These are phyloP conservation scores for Dothistroma septosporum DNA, from an alignment of 2,329 filamentous ascomycete genomes.

Conservation along the genomic window DNA sequence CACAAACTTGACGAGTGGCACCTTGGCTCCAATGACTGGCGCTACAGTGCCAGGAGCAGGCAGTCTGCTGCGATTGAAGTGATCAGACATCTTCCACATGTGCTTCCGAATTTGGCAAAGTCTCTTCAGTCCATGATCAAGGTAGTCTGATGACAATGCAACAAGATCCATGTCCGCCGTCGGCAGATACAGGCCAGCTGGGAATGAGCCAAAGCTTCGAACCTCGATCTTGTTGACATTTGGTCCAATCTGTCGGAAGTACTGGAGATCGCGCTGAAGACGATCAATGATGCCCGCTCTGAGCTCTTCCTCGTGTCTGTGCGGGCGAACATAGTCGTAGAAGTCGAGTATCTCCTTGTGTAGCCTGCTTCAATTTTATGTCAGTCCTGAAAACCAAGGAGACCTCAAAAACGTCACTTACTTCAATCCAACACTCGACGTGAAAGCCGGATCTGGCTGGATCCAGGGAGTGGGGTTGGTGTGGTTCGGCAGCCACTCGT, in stretches of 20 bases:
- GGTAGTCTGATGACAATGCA: constrained; percentile 61
- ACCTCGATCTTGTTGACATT: constrained; percentile 51
- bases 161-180: constrained; percentile 94
- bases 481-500: constrained; percentile 42
- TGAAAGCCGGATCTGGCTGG: constrained; percentile 45
- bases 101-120: constrained; percentile 49
- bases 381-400: constrained; percentile 34
- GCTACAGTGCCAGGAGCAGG: constrained; percentile 58
- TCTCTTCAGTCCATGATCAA: constrained; percentile 50
- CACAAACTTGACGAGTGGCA: constrained; percentile 88
- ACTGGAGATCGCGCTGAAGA: constrained; percentile 58
- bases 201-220: constrained; percentile 89
- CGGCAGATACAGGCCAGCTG: constrained; percentile 67
- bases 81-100: constrained; percentile 60
- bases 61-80: constrained; percentile 56
- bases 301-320: constrained; percentile 69
- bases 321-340: constrained; percentile 76
- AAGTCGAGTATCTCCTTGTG: constrained; percentile 91
- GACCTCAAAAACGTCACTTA: constrained; percentile 18
- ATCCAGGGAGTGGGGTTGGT: constrained; percentile 60
- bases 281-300: constrained; percentile 69
- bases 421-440: constrained; percentile 22
- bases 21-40: constrained; percentile 70
- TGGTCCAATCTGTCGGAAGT: constrained; percentile 11
- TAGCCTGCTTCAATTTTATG: constrained; percentile 47